Evolutionary conservation across 805 yeast species (phyloP).

Genomic region (Candida maltosa): DNA sequence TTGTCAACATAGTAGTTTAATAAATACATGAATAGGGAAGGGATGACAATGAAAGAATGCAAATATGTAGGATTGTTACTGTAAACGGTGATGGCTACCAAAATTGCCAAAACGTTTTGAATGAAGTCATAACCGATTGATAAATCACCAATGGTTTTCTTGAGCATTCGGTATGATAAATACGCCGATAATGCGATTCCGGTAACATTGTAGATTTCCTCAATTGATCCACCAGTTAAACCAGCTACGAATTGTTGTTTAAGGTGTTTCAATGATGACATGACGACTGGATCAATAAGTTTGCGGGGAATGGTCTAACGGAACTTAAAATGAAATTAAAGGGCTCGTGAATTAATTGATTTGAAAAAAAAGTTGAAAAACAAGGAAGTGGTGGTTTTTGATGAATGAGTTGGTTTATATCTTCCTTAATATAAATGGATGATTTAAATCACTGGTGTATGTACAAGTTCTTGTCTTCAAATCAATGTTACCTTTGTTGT

Average conservation of each 20-base stretch:
- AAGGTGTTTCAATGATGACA: constrained; percentile 47
- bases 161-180: constrained; percentile 25
- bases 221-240: constrained; percentile 72
- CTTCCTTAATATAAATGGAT: too few species aligned
- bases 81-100: constrained; percentile 69
- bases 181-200: constrained; percentile 57
- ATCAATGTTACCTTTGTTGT: too few species aligned
- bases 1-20: background rate
- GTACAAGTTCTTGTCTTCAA: too few species aligned
- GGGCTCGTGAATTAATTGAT: too few species aligned
- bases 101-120: constrained; percentile 62
- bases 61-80: constrained; percentile 36
- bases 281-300: background rate
- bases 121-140: constrained; percentile 47
- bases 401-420: too few species aligned
- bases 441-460: too few species aligned
- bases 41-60: constrained; percentile 28
- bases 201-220: constrained; percentile 72
- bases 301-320: too few species aligned
- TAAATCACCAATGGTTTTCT: constrained; percentile 20
- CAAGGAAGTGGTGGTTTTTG: too few species aligned
- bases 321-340: too few species aligned
- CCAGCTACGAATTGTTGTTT: constrained; percentile 88
- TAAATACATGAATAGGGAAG: constrained; percentile 17
- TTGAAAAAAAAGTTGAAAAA: too few species aligned